phyloP scores from a whole-genome alignment of 768 basidiomycete genomes.

The Pisolithus sp. region DNA sequence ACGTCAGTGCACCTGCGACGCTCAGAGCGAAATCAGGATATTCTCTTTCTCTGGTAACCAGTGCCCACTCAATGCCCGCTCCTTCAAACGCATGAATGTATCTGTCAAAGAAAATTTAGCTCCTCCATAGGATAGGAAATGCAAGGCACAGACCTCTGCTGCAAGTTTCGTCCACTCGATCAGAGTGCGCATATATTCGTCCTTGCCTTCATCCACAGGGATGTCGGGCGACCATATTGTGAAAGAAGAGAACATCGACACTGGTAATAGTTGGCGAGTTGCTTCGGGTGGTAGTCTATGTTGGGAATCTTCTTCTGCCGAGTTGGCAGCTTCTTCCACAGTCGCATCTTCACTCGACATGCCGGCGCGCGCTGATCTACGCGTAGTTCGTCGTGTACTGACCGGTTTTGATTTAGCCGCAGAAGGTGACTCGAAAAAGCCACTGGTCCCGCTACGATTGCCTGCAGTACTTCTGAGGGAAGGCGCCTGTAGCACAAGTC shows the following conservation, averaged over 20 bases:
- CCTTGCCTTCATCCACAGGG: constrained; percentile 58
- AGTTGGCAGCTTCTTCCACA: constrained; percentile 12
- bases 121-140: too few species aligned
- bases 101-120: constrained; percentile 9
- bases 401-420: constrained; percentile 10
- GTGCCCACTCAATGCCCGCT: not conserved
- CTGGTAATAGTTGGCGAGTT: constrained; percentile 37
- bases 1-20: not conserved
- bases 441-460: constrained; percentile 6
- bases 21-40: not conserved
- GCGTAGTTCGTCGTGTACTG: constrained; percentile 3
- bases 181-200: constrained; percentile 66
- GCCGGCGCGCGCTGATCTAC: constrained; percentile 19
- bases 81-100: constrained; percentile 19
- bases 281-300: not conserved
- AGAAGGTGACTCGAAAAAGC: constrained; percentile 1
- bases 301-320: constrained; percentile 17
- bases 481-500: constrained; percentile 49
- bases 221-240: constrained; percentile 74
- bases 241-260: constrained; percentile 56
- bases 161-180: constrained; percentile 67
- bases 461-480: constrained; percentile 8
- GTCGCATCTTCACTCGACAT: constrained; percentile 25
- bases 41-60: not conserved
- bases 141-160: constrained; percentile 40